phyloP scores from a whole-genome alignment of 1,284 basidiomycete genomes.

The Naganishia liquefaciens region DNA sequence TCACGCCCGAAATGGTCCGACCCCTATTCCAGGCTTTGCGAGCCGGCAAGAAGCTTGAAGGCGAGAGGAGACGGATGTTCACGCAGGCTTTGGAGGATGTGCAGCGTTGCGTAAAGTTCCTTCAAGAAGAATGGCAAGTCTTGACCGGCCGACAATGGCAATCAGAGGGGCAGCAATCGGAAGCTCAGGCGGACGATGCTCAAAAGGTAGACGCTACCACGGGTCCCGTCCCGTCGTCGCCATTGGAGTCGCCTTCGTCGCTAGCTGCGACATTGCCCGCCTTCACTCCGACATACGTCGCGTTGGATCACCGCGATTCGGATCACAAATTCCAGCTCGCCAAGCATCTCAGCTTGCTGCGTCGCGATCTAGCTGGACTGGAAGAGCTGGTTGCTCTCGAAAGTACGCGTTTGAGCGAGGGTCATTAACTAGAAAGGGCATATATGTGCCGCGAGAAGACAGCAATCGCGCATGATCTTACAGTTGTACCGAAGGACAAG shows the following conservation, averaged over 20 bases:
- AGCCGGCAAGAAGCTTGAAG: slow-evolving; percentile 3
- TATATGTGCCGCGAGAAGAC: neutral
- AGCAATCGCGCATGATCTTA: too few species aligned
- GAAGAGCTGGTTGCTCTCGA: neutral
- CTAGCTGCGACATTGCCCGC: neutral
- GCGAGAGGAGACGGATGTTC: slow-evolving; percentile 4
- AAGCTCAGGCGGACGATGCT: neutral
- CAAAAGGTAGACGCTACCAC: neutral
- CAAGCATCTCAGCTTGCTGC: slow-evolving; percentile 23
- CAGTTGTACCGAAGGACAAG: too few species aligned
- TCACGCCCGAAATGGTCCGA: slow-evolving; percentile 11
- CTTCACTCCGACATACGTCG: neutral
- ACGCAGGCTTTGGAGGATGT: slow-evolving; percentile 1
- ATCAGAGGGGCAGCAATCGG: neutral
- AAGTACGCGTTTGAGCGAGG: neutral
- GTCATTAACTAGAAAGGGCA: neutral
- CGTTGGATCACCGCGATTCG: slow-evolving; percentile 10
- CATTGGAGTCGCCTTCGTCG: neutral
- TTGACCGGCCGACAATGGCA: slow-evolving; percentile 21
- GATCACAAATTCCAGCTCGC: slow-evolving; percentile 18
- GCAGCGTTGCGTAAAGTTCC: slow-evolving; percentile 5
- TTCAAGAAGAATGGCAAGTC: slow-evolving; percentile 27
- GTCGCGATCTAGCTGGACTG: slow-evolving; percentile 13
- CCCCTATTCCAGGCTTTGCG: slow-evolving; percentile 19
- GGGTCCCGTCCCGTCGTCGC: neutral